Evolutionary conservation across 768 basidiomycete genomes (phyloP).

Genomic region (Naganishia vaughanmartiniae): DNA sequence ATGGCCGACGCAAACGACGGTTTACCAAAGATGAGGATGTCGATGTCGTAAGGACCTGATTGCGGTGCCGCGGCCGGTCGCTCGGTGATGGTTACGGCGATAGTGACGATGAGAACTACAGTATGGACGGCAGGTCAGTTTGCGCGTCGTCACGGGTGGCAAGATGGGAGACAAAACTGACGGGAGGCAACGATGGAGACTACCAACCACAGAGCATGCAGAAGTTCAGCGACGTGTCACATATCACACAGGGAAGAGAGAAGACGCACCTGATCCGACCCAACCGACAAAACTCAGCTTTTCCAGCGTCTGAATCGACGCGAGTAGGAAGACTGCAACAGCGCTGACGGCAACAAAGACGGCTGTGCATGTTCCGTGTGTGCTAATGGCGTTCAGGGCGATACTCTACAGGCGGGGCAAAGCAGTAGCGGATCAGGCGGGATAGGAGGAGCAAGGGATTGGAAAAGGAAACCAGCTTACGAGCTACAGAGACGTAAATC

Average conservation of each 20-base stretch:
- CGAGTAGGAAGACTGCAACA: constrained; percentile 25
- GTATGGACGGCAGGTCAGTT: background rate
- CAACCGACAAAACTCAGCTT: constrained; percentile 28
- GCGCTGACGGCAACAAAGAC: constrained; percentile 47
- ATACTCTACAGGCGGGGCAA: constrained; percentile 29
- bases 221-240: no score
- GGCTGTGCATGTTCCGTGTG: constrained; percentile 51
- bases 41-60: constrained; percentile 20
- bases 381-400: constrained; percentile 50
- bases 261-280: constrained; percentile 19
- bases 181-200: background rate
- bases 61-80: constrained; percentile 38
- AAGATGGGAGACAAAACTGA: background rate
- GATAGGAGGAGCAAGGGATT: background rate
- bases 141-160: background rate
- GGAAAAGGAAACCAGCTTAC: background rate
- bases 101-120: constrained; percentile 4
- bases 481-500: background rate
- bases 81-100: constrained; percentile 38
- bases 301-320: constrained; percentile 35
- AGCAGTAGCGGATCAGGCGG: no score
- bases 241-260: background rate
- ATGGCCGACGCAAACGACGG: constrained; percentile 44
- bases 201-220: no score
- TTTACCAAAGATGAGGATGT: constrained; percentile 34